phyloP scores from a whole-genome alignment of 164 flowering plant genomes.

The Dillenia suffruticosa region DNA sequence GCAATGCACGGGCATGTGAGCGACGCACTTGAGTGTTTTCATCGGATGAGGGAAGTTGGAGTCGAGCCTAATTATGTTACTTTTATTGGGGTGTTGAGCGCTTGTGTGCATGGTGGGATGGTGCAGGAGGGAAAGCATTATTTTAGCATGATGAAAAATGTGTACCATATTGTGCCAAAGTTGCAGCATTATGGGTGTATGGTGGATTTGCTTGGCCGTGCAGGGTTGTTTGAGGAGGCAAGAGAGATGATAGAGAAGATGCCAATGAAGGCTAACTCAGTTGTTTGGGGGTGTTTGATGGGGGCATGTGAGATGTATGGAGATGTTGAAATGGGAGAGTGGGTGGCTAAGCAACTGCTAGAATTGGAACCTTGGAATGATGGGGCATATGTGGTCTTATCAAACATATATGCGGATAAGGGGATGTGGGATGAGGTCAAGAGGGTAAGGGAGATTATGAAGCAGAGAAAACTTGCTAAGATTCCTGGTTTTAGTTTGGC shows the following conservation, averaged over 20 bases:
- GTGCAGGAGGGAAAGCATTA: constrained; percentile 51
- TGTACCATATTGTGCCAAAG: constrained; percentile 34
- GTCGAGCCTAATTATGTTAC: constrained; percentile 65
- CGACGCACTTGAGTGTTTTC: constrained; percentile 45
- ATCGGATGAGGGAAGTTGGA: constrained; percentile 33
- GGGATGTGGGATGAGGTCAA: constrained; percentile 49
- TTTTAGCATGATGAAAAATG: constrained; percentile 46
- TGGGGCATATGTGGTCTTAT: constrained; percentile 61
- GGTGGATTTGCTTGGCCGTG: constrained; percentile 66
- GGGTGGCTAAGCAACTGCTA: constrained; percentile 48
- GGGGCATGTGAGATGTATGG: constrained; percentile 60
- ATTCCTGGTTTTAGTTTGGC: constrained; percentile 55
- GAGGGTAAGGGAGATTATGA: constrained; percentile 44
- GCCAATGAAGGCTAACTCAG: constrained; percentile 53
- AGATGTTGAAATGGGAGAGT: constrained; percentile 54
- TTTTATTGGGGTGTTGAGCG: constrained; percentile 57
- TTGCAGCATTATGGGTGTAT: constrained; percentile 70
- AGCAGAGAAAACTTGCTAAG: constrained; percentile 37
- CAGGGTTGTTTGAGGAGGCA: constrained; percentile 59
- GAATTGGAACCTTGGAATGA: constrained; percentile 69
- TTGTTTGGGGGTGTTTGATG: constrained; percentile 54
- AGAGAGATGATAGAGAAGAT: constrained; percentile 41
- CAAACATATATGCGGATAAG: constrained; percentile 59
- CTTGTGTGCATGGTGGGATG: constrained; percentile 69
- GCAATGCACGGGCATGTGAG: constrained; percentile 45